A percentile compares a stretch with the other conserved stretches of the same genome.
phyloP scores from a whole-genome alignment of 352 stramenopile species.

The Phytopythium montanum region DNA sequence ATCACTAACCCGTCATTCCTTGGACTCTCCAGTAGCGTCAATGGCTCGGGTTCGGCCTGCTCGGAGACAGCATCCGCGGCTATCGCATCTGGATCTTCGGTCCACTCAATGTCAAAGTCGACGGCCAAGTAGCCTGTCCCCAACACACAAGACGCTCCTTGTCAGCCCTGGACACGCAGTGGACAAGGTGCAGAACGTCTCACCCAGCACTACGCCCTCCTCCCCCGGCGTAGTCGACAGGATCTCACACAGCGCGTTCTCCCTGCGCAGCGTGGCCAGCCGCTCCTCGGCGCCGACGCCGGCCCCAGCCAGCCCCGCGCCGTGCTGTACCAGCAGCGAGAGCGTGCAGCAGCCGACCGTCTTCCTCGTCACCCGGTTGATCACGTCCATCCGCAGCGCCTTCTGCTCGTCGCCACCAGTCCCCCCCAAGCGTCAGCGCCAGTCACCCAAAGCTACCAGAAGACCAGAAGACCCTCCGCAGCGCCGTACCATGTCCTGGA shows the following conservation, averaged over 20 bases:
- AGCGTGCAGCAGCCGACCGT: constrained; percentile 33
- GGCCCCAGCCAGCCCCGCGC: background rate
- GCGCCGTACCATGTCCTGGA: constrained; percentile 42
- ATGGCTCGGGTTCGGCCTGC: background rate
- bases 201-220: constrained; percentile 10
- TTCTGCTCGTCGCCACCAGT: constrained; percentile 14
- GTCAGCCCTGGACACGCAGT: constrained; percentile 16
- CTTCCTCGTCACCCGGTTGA: constrained; percentile 40
- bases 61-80: background rate
- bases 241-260: constrained; percentile 43
- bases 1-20: background rate
- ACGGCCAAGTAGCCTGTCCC: constrained; percentile 17
- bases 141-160: constrained; percentile 21
- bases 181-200: background rate
- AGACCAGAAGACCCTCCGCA: background rate
- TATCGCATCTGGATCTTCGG: background rate
- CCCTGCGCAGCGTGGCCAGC: constrained; percentile 18
- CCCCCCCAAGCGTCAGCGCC: background rate
- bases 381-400: constrained; percentile 55
- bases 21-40: background rate
- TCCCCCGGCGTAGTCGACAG: constrained; percentile 8
- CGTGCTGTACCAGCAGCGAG: constrained; percentile 13
- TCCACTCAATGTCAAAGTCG: constrained; percentile 6
- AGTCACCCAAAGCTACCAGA: background rate
- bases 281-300: constrained; percentile 17